phyloP scores from a whole-genome alignment of 73 alveolate species.

The Urostyla sp. region DNA sequence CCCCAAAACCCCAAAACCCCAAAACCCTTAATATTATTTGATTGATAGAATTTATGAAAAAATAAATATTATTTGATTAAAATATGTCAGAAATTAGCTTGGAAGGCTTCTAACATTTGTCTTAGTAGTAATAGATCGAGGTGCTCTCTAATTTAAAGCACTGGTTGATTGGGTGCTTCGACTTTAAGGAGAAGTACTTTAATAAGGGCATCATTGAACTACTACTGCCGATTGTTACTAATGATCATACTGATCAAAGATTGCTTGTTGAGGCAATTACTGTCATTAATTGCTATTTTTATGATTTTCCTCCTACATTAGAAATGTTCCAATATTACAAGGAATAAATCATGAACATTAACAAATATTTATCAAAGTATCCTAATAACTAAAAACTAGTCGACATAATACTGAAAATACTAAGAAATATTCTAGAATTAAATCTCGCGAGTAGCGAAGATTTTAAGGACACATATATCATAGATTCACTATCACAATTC shows the following conservation, averaged over 20 bases:
- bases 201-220: constrained; percentile 9
- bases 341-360: not conserved
- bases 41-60: no score
- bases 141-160: not conserved
- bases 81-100: no score
- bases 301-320: constrained; percentile 17
- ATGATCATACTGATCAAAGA: not conserved
- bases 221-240: constrained; percentile 13
- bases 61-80: no score
- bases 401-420: constrained; percentile 18
- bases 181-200: constrained; percentile 11
- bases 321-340: not conserved
- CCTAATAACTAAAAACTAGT: constrained; percentile 5
- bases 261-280: constrained; percentile 15
- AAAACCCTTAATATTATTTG: no score
- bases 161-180: constrained; percentile 13
- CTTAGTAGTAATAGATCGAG: no score
- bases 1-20: no score
- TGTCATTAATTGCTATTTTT: constrained; percentile 40
- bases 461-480: constrained; percentile 26
- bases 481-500: not conserved
- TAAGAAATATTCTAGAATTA: not conserved
- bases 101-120: no score
- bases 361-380: not conserved
- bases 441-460: constrained; percentile 1